phyloP scores from a whole-genome alignment of 139 green algal genomes.

The Ulvella scutata region DNA sequence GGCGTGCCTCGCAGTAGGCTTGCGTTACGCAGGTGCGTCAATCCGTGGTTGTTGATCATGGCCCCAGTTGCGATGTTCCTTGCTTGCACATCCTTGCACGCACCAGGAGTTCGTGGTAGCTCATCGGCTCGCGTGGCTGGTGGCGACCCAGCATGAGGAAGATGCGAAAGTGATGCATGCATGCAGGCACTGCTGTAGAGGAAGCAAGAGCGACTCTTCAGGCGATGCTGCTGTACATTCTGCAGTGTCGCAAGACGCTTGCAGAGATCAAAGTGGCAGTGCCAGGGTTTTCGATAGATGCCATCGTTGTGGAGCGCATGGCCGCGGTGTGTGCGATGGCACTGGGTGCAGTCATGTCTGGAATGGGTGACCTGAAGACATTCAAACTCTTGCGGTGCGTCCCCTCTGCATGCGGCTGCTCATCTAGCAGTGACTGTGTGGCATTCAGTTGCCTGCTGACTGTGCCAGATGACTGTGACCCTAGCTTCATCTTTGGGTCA shows the following conservation, averaged over 20 bases:
- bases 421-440: too few relatives aligned
- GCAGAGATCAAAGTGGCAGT: neutral
- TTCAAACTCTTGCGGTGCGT: conserved; percentile 64
- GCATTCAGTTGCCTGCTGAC: too few relatives aligned
- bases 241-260: neutral
- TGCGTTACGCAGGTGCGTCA: conserved; percentile 66
- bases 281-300: neutral
- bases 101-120: too few relatives aligned
- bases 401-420: too few relatives aligned
- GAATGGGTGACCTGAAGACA: conserved; percentile 71
- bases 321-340: conserved; percentile 38
- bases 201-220: neutral
- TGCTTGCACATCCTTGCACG: too few relatives aligned
- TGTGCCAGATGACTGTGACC: too few relatives aligned
- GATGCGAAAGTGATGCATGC: too few relatives aligned
- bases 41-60: too few relatives aligned
- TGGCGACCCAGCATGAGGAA: too few relatives aligned
- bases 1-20: conserved; percentile 69
- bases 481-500: too few relatives aligned
- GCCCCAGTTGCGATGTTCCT: too few relatives aligned
- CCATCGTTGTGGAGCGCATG: neutral
- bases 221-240: neutral
- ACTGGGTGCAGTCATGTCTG: conserved; percentile 79
- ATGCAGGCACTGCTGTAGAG: neutral
- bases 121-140: too few relatives aligned